These are phyloP conservation scores for Stereocaulon alpinum DNA, from an alignment of 495 filamentous ascomycete genomes.

Conservation along the genomic window DNA sequence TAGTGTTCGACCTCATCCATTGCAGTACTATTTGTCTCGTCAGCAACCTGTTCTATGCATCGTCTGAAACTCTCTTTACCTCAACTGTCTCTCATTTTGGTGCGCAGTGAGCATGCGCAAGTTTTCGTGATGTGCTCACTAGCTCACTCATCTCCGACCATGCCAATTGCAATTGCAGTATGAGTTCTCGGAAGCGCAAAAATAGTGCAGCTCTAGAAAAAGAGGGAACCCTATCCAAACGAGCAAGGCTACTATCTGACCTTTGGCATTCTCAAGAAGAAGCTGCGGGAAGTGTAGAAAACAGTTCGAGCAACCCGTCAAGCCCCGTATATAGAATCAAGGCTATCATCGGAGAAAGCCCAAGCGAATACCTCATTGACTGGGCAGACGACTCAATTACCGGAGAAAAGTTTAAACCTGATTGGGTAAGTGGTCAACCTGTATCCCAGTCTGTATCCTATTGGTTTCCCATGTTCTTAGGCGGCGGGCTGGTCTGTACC, in stretches of 20 bases:
- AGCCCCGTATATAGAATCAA: constrained; percentile 24
- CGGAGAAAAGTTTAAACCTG: constrained; percentile 27
- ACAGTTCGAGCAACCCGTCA: constrained; percentile 4
- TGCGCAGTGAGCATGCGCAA: not conserved
- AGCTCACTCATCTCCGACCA: not conserved
- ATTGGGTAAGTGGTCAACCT: constrained; percentile 29
- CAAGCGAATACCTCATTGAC: constrained; percentile 34
- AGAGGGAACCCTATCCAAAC: constrained; percentile 10
- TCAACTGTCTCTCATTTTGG: not conserved
- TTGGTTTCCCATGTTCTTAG: not conserved
- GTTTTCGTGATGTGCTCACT: not conserved
- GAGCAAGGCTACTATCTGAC: constrained; percentile 12
- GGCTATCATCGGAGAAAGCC: constrained; percentile 32
- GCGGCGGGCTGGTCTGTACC: no score
- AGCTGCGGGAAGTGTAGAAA: not conserved
- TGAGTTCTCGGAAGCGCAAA: constrained; percentile 23
- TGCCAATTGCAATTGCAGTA: constrained; percentile 17
- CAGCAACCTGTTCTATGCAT: not conserved
- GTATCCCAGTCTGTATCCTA: not conserved
- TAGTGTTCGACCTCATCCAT: not conserved
- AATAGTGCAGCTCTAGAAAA: constrained; percentile 13
- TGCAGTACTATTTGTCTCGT: not conserved
- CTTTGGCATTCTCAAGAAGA: constrained; percentile 16
- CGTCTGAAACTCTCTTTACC: not conserved
- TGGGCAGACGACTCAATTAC: constrained; percentile 29